These are phyloP conservation scores for Erigeron canadensis DNA, from an alignment of 129 eudicot genomes.

Conservation along the genomic window DNA sequence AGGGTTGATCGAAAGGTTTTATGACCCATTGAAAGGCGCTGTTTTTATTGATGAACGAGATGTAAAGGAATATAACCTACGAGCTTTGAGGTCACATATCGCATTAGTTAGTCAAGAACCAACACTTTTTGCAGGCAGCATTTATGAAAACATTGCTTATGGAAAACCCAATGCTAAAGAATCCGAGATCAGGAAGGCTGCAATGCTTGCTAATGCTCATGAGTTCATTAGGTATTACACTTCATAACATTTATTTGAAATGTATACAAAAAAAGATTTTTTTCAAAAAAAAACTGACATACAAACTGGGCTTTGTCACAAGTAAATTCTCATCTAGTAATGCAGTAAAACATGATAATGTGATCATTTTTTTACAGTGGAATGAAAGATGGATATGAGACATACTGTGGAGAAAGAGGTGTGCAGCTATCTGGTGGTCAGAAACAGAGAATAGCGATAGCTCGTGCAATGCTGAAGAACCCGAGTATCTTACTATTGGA, in stretches of 20 bases:
- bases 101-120: slow-evolving; percentile 86
- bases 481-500: slow-evolving; percentile 61
- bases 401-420: slow-evolving; percentile 73
- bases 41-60: slow-evolving; percentile 53
- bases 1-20: slow-evolving; percentile 66
- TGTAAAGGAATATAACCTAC: slow-evolving; percentile 52
- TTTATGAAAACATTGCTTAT: slow-evolving; percentile 70
- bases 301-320: no score
- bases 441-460: slow-evolving; percentile 68
- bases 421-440: slow-evolving; percentile 79
- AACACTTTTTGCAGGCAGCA: slow-evolving; percentile 63
- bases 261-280: no score
- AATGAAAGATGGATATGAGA: slow-evolving; percentile 73
- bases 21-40: slow-evolving; percentile 58
- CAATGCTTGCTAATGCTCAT: slow-evolving; percentile 74
- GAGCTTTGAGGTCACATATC: slow-evolving; percentile 55
- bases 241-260: neutral
- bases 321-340: no score
- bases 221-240: slow-evolving; percentile 61
- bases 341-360: no score
- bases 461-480: slow-evolving; percentile 71
- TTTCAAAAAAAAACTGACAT: no score
- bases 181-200: slow-evolving; percentile 67
- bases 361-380: slow-evolving; percentile 37
- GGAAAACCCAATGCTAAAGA: slow-evolving; percentile 54